phyloP scores from a whole-genome alignment of 441 rosid species.

The Rhodomyrtus psidioides region DNA sequence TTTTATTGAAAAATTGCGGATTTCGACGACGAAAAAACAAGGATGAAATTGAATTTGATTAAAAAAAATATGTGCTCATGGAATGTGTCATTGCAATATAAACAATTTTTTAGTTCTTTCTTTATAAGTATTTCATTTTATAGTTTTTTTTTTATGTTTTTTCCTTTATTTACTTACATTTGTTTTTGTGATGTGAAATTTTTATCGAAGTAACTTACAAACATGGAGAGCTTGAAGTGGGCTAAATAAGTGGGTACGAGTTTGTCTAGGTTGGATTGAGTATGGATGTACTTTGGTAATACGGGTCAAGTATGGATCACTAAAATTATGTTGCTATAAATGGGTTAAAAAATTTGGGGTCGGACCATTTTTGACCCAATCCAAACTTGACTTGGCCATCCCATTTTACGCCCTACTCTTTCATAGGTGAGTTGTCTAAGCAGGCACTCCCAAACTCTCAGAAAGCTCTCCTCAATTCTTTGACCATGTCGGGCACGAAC shows the following conservation, averaged over 20 bases:
- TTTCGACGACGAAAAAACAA: too few relatives aligned
- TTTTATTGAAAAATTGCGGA: neutral
- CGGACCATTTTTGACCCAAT: too few relatives aligned
- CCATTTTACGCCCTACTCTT: too few relatives aligned
- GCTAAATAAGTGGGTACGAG: neutral
- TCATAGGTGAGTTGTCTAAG: neutral
- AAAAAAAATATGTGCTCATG: neutral
- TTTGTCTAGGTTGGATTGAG: neutral
- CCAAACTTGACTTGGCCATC: fast-evolving
- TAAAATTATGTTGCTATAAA: neutral
- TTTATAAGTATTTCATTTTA: neutral
- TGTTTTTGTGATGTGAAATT: neutral
- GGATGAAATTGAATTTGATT: too few relatives aligned
- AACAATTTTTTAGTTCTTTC: neutral
- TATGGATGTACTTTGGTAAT: neutral
- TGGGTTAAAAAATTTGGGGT: neutral
- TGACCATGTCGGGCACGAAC: too few relatives aligned
- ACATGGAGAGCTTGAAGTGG: neutral
- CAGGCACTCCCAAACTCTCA: neutral
- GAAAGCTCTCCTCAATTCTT: neutral
- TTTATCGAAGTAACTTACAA: neutral
- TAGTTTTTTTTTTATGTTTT: neutral
- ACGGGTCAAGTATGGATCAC: neutral
- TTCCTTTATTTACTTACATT: neutral
- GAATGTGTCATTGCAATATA: neutral